These are phyloP conservation scores for Diutina mesorugosa DNA, from an alignment of 1,139 yeast genomes.

Conservation along the genomic window DNA sequence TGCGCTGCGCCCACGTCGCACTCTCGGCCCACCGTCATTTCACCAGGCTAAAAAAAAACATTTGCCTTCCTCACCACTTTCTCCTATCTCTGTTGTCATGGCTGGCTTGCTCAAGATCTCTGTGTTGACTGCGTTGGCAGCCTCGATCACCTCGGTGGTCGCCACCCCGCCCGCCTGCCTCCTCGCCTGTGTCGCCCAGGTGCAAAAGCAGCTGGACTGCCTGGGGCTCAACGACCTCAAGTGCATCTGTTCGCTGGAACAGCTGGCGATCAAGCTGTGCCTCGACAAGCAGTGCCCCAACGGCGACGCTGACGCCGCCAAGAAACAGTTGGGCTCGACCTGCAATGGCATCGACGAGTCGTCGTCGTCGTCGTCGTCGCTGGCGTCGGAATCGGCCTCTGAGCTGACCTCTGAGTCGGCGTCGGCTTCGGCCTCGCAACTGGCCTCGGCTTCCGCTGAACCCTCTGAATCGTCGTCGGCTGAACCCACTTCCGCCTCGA, in stretches of 20 bases:
- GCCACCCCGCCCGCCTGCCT: conserved; percentile 88
- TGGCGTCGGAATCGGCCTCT: conserved; percentile 2
- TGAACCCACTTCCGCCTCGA: neutral
- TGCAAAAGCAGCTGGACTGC: conserved; percentile 43
- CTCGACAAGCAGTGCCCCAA: conserved; percentile 54
- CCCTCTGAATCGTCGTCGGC: neutral
- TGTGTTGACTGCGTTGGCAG: conserved; percentile 37
- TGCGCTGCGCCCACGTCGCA: neutral
- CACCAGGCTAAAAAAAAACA: neutral
- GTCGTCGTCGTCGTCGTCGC: conserved; percentile 4
- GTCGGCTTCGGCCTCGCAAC: conserved; percentile 12
- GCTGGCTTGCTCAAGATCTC: conserved; percentile 16
- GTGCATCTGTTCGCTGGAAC: conserved; percentile 52
- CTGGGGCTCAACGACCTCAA: conserved; percentile 43
- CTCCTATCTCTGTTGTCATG: neutral
- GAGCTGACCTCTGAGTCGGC: conserved; percentile 9
- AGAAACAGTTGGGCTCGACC: conserved; percentile 37
- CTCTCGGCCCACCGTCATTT: neutral
- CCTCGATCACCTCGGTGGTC: conserved; percentile 33
- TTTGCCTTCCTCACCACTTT: neutral
- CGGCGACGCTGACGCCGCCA: conserved; percentile 44
- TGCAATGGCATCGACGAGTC: conserved; percentile 28
- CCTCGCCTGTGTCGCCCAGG: conserved; percentile 74
- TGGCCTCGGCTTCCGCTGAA: neutral
- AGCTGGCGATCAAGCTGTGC: conserved; percentile 41